Conservation (phyloP, 148 eudicot species). For the Rhododendron williamsianum region DNA sequence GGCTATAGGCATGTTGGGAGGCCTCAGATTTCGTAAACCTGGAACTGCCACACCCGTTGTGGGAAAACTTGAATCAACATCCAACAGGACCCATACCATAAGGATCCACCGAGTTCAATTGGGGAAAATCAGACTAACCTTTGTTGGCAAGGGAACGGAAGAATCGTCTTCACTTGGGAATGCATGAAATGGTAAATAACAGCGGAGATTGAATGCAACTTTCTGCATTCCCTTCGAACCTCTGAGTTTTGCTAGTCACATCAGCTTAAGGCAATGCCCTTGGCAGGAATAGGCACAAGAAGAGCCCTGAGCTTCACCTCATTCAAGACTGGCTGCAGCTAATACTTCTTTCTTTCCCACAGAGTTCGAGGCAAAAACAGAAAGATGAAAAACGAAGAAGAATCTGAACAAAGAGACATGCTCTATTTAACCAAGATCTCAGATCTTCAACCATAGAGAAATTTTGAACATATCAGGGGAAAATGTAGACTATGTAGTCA, state of each 20-base stretch:
- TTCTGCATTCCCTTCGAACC: neutral
- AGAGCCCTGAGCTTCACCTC: neutral
- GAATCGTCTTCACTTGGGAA: neutral
- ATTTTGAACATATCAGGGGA: neutral
- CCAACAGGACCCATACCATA: neutral
- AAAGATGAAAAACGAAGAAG: neutral
- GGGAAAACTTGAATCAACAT: neutral
- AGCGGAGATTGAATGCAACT: neutral
- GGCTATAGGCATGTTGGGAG: neutral
- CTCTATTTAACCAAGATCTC: neutral
- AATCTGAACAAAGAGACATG: neutral
- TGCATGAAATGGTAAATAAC: neutral
- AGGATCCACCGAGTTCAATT: neutral
- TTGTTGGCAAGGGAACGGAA: neutral
- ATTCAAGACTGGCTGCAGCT: neutral
- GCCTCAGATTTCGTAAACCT: neutral
- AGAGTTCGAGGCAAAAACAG: neutral
- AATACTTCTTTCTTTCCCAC: neutral
- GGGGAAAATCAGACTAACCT: neutral
- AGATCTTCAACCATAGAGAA: neutral
- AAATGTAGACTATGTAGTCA: neutral
- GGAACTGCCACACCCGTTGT: neutral
- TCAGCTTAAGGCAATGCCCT: neutral
- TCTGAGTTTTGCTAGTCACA: neutral
- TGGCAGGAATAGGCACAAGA: neutral